Conservation (phyloP, 164 flowering plant species). For the Magnolia changhungtana region DNA sequence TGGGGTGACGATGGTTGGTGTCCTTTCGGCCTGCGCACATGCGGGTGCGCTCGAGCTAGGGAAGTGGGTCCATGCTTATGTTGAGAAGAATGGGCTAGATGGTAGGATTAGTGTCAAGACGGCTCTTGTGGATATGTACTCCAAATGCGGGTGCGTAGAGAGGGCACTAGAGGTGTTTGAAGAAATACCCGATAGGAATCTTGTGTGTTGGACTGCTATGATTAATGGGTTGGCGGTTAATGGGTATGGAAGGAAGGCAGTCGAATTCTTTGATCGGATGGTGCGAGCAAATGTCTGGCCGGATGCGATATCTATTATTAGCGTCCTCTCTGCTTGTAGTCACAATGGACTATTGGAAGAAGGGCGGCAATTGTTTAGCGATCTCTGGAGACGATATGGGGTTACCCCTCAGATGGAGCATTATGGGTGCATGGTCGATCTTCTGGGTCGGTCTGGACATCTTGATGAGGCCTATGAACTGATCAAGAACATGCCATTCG, state of each 20-base stretch:
- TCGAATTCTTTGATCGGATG: slow-evolving; percentile 16
- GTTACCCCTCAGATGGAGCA: slow-evolving; percentile 18
- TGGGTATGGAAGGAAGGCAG: slow-evolving; percentile 12
- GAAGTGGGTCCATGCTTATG: slow-evolving; percentile 20
- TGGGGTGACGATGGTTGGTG: slow-evolving; percentile 46
- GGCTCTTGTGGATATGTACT: slow-evolving; percentile 17
- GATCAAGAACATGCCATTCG: slow-evolving; percentile 18
- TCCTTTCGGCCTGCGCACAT: slow-evolving; percentile 51
- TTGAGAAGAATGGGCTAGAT: slow-evolving; percentile 9
- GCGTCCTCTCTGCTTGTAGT: slow-evolving; percentile 11
- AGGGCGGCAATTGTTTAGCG: slow-evolving; percentile 11
- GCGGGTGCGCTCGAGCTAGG: slow-evolving; percentile 17
- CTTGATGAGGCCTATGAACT: slow-evolving; percentile 20
- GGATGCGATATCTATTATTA: slow-evolving; percentile 5
- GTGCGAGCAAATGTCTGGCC: slow-evolving; percentile 9
- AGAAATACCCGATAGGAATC: slow-evolving; percentile 11
- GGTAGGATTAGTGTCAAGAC: slow-evolving; percentile 11
- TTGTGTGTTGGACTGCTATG: slow-evolving; percentile 21
- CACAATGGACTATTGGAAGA: slow-evolving; percentile 18
- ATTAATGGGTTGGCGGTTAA: slow-evolving; percentile 17
- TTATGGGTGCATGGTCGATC: slow-evolving; percentile 23
- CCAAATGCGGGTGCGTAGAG: slow-evolving; percentile 15
- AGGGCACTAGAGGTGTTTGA: slow-evolving; percentile 18
- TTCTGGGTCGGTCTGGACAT: slow-evolving; percentile 16
- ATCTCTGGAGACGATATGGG: slow-evolving; percentile 6